Conservation (phyloP, 257 asterid genomes). For the Gentiana straminea region DNA sequence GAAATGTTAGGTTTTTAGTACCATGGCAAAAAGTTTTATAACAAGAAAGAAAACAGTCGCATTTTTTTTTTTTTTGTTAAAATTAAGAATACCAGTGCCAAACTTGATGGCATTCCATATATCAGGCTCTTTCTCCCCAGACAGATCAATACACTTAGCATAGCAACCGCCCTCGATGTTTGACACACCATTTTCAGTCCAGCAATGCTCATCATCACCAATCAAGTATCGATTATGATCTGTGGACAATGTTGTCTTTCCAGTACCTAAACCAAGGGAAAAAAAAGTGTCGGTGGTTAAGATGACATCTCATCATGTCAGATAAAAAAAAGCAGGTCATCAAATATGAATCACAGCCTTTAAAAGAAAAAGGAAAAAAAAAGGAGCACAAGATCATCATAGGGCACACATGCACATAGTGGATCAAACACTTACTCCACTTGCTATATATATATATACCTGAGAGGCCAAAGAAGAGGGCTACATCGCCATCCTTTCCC, state of each 20-base stretch:
- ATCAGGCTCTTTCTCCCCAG: slow-evolving; percentile 91
- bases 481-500: slow-evolving; percentile 88
- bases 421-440: slow-evolving; percentile 15
- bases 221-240: slow-evolving; percentile 76
- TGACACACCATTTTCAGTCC: slow-evolving; percentile 88
- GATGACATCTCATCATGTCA: not conserved
- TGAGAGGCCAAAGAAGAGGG: slow-evolving; percentile 89
- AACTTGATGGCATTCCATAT: slow-evolving; percentile 95
- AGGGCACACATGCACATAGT: slow-evolving; percentile 10
- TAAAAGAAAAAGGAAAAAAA: no score
- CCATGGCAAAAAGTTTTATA: not conserved
- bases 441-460: slow-evolving; percentile 26
- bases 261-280: slow-evolving; percentile 51
- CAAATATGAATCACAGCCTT: not conserved
- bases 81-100: slow-evolving; percentile 48
- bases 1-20: not conserved
- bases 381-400: slow-evolving; percentile 1
- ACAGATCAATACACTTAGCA: slow-evolving; percentile 84
- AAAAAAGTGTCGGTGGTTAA: not conserved
- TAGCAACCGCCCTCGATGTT: slow-evolving; percentile 97
- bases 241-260: slow-evolving; percentile 85
- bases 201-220: slow-evolving; percentile 98
- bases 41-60: not conserved
- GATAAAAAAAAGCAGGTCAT: slow-evolving; percentile 1
- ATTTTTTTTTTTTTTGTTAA: no score